Percentiles rank a stretch among this genome's conserved stretches.
phyloP scores from a whole-genome alignment of 495 filamentous ascomycete species.

The Neurospora sp. region DNA sequence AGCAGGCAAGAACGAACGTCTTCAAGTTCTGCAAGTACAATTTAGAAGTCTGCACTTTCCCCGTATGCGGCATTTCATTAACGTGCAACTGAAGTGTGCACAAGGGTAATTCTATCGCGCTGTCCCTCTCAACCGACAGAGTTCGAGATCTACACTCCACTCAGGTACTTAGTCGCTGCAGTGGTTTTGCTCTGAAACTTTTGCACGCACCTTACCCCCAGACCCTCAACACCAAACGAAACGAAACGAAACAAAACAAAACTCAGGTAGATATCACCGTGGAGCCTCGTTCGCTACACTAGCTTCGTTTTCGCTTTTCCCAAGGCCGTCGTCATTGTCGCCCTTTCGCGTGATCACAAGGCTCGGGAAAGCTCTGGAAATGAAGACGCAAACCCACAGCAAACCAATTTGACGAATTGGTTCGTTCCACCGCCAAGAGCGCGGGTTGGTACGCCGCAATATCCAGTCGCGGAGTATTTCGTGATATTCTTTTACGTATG shows the following conservation, averaged over 20 bases:
- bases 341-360: not conserved
- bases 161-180: not conserved
- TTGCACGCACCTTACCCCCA: not conserved
- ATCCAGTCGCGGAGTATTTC: not conserved
- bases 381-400: not conserved
- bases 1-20: not conserved
- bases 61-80: not conserved
- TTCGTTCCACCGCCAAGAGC: not conserved
- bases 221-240: not conserved
- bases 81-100: not conserved
- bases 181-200: not conserved
- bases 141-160: not conserved
- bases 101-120: not conserved
- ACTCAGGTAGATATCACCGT: not conserved
- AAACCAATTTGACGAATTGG: not conserved
- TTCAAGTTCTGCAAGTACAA: not conserved
- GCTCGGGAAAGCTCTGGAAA: not conserved
- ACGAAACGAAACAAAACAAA: not conserved
- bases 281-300: not conserved
- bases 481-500: not conserved
- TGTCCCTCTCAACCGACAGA: not conserved
- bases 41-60: not conserved
- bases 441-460: not conserved
- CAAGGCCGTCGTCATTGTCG: not conserved
- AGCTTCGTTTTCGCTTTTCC: not conserved